Percentiles rank a stretch among this genome's conserved stretches.
phyloP scores from a whole-genome alignment of 2,329 filamentous ascomycete species.

The Torrubiella hemipterigena region DNA sequence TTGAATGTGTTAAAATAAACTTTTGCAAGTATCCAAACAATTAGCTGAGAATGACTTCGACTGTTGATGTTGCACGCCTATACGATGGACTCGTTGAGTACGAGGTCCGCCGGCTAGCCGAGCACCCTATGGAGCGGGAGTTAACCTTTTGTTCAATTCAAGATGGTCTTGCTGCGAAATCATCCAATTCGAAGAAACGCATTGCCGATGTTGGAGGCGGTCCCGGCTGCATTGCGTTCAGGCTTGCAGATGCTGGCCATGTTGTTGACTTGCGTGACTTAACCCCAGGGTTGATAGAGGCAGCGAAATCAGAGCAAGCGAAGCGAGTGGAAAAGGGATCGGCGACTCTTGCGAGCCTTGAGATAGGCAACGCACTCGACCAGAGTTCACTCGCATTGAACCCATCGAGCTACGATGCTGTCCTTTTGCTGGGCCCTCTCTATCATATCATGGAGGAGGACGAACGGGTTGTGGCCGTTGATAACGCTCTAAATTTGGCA shows the following conservation, averaged over 20 bases:
- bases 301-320: slow-evolving; percentile 4
- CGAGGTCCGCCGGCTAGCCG: slow-evolving; percentile 5
- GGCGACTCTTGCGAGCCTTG: slow-evolving; percentile 3
- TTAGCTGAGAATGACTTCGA: too few relatives aligned
- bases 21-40: too few relatives aligned
- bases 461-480: slow-evolving; percentile 4
- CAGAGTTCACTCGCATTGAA: background rate
- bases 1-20: too few relatives aligned
- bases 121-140: slow-evolving; percentile 9
- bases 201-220: slow-evolving; percentile 8
- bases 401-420: slow-evolving; percentile 5
- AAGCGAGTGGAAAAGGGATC: background rate
- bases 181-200: too few relatives aligned
- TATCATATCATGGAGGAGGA: slow-evolving; percentile 5
- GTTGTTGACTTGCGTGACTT: slow-evolving; percentile 8
- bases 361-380: slow-evolving; percentile 5
- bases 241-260: slow-evolving; percentile 8
- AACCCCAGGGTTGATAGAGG: slow-evolving; percentile 5
- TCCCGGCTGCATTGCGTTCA: slow-evolving; percentile 7
- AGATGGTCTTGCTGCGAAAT: background rate
- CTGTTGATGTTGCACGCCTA: slow-evolving; percentile 4
- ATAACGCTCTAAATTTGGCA: slow-evolving; percentile 3
- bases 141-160: slow-evolving; percentile 7
- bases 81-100: slow-evolving; percentile 5
- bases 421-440: slow-evolving; percentile 6